Evolutionary conservation across 2,329 filamentous ascomycete genomes (phyloP).

Genomic region (Metarhizium album): DNA sequence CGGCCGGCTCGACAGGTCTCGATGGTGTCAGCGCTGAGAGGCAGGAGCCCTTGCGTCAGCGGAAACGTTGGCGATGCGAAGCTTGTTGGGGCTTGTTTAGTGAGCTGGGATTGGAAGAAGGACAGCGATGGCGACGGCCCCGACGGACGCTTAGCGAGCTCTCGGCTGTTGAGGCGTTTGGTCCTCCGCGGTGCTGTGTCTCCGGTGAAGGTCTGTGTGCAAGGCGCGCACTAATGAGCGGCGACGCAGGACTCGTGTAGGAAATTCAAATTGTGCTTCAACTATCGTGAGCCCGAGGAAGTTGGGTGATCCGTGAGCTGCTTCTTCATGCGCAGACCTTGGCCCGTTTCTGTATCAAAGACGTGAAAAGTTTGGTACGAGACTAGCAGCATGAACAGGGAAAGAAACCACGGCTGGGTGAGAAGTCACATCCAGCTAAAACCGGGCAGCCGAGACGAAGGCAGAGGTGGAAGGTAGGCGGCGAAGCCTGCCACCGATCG

Average conservation of each 20-base stretch:
- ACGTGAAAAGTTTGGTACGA: neutral
- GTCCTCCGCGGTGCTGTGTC: neutral
- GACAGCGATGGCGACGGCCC: constrained; percentile 3
- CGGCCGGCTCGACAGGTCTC: neutral
- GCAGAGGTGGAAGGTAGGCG: neutral
- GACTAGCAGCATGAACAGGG: neutral
- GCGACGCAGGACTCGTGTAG: neutral
- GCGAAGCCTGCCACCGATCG: neutral
- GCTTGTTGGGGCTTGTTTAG: neutral
- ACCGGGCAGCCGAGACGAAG: neutral
- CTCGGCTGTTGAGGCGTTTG: constrained; percentile 5
- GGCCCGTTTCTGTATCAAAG: neutral
- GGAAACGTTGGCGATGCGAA: neutral
- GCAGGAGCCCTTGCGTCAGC: neutral
- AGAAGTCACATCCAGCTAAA: neutral
- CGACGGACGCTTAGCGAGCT: constrained; percentile 9
- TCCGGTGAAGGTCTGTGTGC: neutral
- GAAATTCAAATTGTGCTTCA: neutral
- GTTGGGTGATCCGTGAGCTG: neutral
- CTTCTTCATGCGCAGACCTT: neutral
- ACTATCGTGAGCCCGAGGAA: neutral
- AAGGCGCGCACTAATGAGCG: neutral
- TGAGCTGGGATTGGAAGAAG: neutral
- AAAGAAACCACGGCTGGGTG: neutral
- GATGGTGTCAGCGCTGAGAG: neutral